phyloP scores from a whole-genome alignment of 2,329 filamentous ascomycete species.

The Rutstroemia sydowiana region DNA sequence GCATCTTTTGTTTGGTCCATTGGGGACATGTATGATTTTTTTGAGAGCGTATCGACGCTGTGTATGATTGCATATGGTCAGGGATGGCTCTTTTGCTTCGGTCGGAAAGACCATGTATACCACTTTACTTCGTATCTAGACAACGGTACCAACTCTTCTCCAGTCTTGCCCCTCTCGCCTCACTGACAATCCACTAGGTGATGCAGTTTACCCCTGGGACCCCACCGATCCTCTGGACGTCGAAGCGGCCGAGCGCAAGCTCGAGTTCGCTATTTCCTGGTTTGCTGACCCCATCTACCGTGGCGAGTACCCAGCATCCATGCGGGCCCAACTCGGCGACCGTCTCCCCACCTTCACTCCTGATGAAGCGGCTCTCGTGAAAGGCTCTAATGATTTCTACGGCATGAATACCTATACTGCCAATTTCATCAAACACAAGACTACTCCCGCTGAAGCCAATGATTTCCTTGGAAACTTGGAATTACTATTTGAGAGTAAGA shows the following conservation, averaged over 20 bases:
- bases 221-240: constrained; percentile 65
- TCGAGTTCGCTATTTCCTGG: constrained; percentile 83
- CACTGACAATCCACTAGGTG: constrained; percentile 40
- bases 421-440: constrained; percentile 74
- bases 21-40: constrained; percentile 9
- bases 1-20: constrained; percentile 8
- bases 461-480: constrained; percentile 75
- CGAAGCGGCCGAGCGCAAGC: constrained; percentile 70
- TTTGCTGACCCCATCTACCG: constrained; percentile 84
- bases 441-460: constrained; percentile 49
- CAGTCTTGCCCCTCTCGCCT: too few species aligned
- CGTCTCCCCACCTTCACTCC: constrained; percentile 67
- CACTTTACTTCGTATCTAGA: constrained; percentile 7
- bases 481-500: constrained; percentile 61
- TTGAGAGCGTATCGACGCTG: constrained; percentile 10
- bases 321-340: constrained; percentile 72
- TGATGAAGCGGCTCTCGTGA: constrained; percentile 66
- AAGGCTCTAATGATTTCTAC: constrained; percentile 88
- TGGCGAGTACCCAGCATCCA: constrained; percentile 75
- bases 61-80: constrained; percentile 28
- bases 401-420: constrained; percentile 93
- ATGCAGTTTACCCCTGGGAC: constrained; percentile 79
- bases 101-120: constrained; percentile 6
- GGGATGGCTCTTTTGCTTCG: constrained; percentile 16
- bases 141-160: background rate